Percentiles rank a stretch among this genome's conserved stretches.
phyloP scores from a whole-genome alignment of 441 rosid genomes.

The Syzygium malaccense region DNA sequence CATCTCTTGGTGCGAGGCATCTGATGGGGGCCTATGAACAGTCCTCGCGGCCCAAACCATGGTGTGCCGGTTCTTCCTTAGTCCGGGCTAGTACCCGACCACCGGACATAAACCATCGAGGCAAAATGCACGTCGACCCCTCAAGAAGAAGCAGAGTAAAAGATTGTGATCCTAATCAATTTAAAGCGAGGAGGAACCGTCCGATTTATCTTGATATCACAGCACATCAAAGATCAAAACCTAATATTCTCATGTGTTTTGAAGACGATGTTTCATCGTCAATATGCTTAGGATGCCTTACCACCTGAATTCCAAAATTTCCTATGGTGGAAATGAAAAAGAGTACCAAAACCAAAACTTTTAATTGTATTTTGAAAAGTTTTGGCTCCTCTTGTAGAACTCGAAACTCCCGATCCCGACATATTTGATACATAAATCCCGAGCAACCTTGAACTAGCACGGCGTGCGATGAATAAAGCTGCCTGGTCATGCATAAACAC shows the following conservation, averaged over 20 bases:
- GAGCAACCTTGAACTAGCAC: neutral
- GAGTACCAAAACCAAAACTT: neutral
- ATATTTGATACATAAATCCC: neutral
- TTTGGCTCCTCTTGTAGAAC: neutral
- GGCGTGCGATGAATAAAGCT: neutral
- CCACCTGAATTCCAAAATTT: neutral
- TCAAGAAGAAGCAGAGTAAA: neutral
- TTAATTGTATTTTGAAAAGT: neutral
- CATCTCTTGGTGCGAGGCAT: neutral
- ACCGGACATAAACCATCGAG: neutral
- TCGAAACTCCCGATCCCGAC: rapidly evolving
- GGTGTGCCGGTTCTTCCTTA: neutral
- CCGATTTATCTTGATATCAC: neutral
- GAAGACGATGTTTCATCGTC: neutral
- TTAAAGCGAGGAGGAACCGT: neutral
- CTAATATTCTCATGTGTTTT: neutral
- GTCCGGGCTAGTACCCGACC: neutral
- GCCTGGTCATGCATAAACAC: neutral
- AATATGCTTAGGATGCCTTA: neutral
- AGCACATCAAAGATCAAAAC: neutral
- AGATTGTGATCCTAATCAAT: neutral
- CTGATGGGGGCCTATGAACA: neutral
- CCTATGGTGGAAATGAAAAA: neutral
- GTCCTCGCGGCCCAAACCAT: neutral
- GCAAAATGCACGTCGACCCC: neutral